Conservation (phyloP, 2,329 filamentous ascomycete genomes). For the Ophiostoma triangulosporum region DNA sequence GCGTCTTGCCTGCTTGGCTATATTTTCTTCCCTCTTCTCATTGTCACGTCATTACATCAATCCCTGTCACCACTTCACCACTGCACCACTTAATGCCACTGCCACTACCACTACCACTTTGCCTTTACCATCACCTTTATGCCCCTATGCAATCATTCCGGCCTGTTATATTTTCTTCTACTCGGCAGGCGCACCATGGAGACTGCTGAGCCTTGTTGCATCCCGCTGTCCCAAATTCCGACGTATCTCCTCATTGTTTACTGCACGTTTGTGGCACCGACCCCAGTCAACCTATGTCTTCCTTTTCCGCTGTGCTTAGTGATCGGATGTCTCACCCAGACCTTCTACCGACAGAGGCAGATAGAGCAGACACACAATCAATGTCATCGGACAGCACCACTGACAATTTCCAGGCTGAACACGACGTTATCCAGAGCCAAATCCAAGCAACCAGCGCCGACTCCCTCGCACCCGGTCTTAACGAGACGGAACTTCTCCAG, state of each 20-base stretch:
- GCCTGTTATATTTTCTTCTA: too few relatives aligned
- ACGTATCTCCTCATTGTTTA: not conserved
- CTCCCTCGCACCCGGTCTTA: constrained; percentile 46
- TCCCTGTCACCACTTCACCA: too few relatives aligned
- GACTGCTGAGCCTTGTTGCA: not conserved
- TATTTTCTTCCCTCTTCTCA: not conserved
- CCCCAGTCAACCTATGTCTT: not conserved
- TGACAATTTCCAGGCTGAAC: constrained; percentile 37
- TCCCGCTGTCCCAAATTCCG: not conserved
- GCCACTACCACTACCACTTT: too few relatives aligned
- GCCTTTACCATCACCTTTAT: not conserved
- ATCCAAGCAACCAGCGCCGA: constrained; percentile 44
- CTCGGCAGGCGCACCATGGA: not conserved
- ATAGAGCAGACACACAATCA: too few relatives aligned
- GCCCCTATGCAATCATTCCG: not conserved
- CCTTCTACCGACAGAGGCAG: too few relatives aligned
- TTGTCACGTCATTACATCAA: too few relatives aligned
- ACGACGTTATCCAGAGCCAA: constrained; percentile 41
- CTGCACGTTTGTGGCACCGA: not conserved
- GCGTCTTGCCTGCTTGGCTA: not conserved
- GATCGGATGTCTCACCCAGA: not conserved
- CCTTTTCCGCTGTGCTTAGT: not conserved
- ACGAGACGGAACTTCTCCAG: constrained; percentile 69
- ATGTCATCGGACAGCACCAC: too few relatives aligned
- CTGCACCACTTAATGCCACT: too few relatives aligned